These are phyloP conservation scores for Nakazawaea ambrosiae DNA, from an alignment of 805 yeast genomes.

Conservation along the genomic window DNA sequence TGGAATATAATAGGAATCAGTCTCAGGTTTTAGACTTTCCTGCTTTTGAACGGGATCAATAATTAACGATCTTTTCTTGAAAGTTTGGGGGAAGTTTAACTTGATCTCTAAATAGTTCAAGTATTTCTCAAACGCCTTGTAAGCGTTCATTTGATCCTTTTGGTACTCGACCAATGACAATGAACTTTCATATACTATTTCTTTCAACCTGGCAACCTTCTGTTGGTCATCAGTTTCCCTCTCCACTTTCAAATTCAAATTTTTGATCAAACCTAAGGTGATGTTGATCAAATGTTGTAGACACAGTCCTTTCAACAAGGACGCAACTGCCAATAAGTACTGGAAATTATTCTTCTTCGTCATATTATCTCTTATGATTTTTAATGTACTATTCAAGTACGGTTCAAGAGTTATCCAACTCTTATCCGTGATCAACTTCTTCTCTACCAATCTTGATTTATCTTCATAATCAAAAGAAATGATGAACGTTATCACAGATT, in stretches of 20 bases:
- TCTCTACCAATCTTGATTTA: conserved; percentile 10
- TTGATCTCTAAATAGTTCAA: conserved; percentile 8
- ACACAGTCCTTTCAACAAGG: conserved; percentile 6
- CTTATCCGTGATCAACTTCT: conserved; percentile 7
- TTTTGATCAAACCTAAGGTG: neutral
- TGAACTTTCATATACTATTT: conserved; percentile 1
- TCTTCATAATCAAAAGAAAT: conserved; percentile 12
- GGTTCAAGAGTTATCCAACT: conserved; percentile 11
- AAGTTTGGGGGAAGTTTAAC: conserved; percentile 9
- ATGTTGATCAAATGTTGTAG: conserved; percentile 6
- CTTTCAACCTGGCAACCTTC: conserved; percentile 1
- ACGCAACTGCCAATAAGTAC: conserved; percentile 3
- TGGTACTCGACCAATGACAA: neutral
- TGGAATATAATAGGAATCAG: conserved; percentile 7
- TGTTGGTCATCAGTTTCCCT: conserved; percentile 1
- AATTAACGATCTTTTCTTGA: conserved; percentile 6
- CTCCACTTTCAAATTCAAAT: conserved; percentile 1
- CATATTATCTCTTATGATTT: conserved; percentile 1
- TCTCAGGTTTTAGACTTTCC: conserved; percentile 10
- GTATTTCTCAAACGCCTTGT: conserved; percentile 4
- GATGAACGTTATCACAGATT: conserved; percentile 9
- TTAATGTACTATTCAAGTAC: conserved; percentile 5
- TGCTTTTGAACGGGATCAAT: conserved; percentile 6
- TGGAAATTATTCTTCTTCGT: neutral
- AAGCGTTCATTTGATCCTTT: neutral